phyloP scores from a whole-genome alignment of 495 filamentous ascomycete species.

The Trichocladium uniseriatum region DNA sequence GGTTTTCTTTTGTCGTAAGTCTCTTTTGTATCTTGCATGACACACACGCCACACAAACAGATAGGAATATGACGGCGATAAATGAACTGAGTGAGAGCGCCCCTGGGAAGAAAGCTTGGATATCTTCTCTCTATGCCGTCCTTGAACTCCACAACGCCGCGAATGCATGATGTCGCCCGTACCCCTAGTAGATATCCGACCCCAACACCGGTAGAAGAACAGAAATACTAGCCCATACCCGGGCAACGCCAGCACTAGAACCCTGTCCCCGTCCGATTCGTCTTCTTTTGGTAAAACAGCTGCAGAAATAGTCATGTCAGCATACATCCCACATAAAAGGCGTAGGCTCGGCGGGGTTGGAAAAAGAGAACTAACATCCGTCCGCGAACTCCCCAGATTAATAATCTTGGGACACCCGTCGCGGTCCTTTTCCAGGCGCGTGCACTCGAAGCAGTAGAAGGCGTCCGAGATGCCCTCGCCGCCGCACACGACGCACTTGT shows the following conservation, averaged over 20 bases:
- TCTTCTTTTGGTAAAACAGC: constrained; percentile 48
- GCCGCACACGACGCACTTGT: constrained; percentile 98
- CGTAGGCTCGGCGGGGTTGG: too few relatives aligned
- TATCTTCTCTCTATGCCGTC: not conserved
- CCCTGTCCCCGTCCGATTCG: constrained; percentile 33
- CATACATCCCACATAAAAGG: too few relatives aligned
- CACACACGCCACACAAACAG: not conserved
- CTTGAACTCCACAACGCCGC: not conserved
- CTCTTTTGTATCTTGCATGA: not conserved
- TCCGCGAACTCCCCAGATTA: constrained; percentile 88
- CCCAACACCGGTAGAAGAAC: not conserved
- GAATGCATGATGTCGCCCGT: not conserved
- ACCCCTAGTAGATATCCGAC: not conserved
- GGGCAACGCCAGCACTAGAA: constrained; percentile 35
- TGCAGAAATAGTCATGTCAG: constrained; percentile 22
- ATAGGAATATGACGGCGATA: not conserved
- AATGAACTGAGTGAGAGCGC: not conserved
- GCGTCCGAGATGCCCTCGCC: constrained; percentile 97
- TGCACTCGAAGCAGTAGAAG: constrained; percentile 99
- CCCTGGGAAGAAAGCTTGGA: not conserved
- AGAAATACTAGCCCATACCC: constrained; percentile 27
- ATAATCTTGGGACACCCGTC: constrained; percentile 99
- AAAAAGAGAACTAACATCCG: constrained; percentile 80
- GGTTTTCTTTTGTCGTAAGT: not conserved
- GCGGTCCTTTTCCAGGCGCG: constrained; percentile 89